Percentiles rank a stretch among this genome's conserved stretches.
phyloP scores from a whole-genome alignment of 441 rosid genomes.

The Bocquillonia castaneifolia region DNA sequence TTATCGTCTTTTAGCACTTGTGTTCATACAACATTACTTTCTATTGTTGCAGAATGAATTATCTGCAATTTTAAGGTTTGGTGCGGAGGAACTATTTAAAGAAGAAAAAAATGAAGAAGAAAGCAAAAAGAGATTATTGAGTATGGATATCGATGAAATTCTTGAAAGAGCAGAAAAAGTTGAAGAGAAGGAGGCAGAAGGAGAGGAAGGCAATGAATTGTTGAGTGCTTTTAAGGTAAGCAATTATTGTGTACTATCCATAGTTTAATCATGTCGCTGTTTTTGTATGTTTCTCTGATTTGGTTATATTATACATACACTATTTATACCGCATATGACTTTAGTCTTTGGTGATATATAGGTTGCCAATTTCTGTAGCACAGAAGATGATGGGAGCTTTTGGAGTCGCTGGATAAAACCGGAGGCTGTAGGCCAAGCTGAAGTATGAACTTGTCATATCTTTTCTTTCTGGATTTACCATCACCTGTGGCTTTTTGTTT shows the following conservation, averaged over 20 bases:
- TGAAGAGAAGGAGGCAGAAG: constrained; percentile 66
- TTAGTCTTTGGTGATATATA: constrained; percentile 29
- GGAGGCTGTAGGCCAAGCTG: constrained; percentile 78
- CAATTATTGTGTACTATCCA: background rate
- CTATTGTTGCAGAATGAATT: constrained; percentile 75
- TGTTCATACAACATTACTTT: constrained; percentile 10
- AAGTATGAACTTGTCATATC: constrained; percentile 46
- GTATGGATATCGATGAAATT: constrained; percentile 98
- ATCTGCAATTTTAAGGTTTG: constrained; percentile 96
- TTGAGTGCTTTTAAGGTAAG: constrained; percentile 97
- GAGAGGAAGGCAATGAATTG: constrained; percentile 68
- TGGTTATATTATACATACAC: constrained; percentile 8
- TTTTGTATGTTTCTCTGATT: background rate
- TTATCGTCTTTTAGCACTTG: background rate
- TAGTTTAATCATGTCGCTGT: constrained; percentile 7
- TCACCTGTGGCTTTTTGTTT: background rate
- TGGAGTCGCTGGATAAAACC: constrained; percentile 99
- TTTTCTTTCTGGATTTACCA: constrained; percentile 10
- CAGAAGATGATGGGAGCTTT: constrained; percentile 95
- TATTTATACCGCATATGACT: constrained; percentile 6
- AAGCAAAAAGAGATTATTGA: constrained; percentile 79
- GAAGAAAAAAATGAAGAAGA: constrained; percentile 97
- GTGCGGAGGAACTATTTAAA: constrained; percentile 98
- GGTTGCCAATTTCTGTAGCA: constrained; percentile 90
- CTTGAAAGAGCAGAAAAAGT: constrained; percentile 99